phyloP scores from a whole-genome alignment of 2,329 filamentous ascomycete genomes.

The Incumbomyces delicatus region DNA sequence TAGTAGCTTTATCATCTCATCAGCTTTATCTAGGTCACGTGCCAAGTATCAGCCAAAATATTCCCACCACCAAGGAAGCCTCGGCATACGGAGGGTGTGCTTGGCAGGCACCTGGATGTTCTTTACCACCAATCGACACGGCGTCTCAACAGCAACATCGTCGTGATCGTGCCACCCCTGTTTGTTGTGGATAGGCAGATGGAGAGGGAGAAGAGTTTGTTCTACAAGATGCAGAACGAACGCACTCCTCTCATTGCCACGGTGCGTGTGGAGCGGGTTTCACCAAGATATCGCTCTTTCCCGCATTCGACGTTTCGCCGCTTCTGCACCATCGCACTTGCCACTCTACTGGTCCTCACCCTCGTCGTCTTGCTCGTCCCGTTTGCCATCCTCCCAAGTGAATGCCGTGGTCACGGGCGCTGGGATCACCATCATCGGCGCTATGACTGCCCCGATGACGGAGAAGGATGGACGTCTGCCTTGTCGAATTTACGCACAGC shows the following conservation, averaged over 20 bases:
- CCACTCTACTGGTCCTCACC: constrained; percentile 28
- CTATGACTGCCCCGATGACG: constrained; percentile 26
- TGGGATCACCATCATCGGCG: constrained; percentile 8
- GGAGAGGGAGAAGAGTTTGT: no score
- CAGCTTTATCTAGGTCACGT: no score
- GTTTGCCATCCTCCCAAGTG: constrained; percentile 26
- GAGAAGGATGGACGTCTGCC: constrained; percentile 12
- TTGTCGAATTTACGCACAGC: constrained; percentile 26
- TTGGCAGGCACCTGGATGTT: no score
- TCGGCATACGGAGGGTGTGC: no score
- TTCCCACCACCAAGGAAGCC: no score
- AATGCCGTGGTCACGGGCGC: constrained; percentile 1
- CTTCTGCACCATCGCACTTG: constrained; percentile 32
- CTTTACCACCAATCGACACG: no score
- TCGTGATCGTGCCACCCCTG: no score
- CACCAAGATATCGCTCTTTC: constrained; percentile 27
- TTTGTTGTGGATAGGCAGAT: no score
- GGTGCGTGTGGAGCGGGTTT: constrained; percentile 30
- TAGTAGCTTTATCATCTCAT: no score
- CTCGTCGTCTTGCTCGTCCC: constrained; percentile 35
- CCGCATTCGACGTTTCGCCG: constrained; percentile 34
- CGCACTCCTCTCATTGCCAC: constrained; percentile 32
- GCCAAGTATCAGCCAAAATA: no score
- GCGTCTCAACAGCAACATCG: no score
- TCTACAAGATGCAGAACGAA: constrained; percentile 8